A percentile compares a stretch with the other conserved stretches of the same genome.
Conservation (phyloP, 805 yeast genomes). For the Priceomyces fermenticarens region DNA sequence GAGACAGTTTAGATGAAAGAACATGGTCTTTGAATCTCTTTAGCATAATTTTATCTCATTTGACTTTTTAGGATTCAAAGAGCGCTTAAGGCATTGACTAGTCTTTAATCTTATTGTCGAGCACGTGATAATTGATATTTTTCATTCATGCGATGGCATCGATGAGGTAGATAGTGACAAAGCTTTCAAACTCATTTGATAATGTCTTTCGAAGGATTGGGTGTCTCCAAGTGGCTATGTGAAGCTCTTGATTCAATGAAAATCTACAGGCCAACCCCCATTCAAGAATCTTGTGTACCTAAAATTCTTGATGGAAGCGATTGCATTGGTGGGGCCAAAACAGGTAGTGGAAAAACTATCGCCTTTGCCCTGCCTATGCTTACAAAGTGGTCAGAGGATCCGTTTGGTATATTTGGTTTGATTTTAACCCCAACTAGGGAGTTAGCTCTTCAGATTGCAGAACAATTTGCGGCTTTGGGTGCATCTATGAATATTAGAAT, state of each 20-base stretch:
- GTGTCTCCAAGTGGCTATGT: conserved; percentile 81
- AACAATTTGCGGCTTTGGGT: conserved; percentile 92
- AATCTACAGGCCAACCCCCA: conserved; percentile 77
- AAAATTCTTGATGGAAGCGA: conserved; percentile 78
- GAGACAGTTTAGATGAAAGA: no score
- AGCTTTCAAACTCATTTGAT: neutral
- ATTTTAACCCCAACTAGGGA: conserved; percentile 92
- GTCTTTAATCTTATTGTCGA: no score
- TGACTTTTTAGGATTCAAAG: no score
- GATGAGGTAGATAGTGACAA: no score
- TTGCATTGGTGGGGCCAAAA: conserved; percentile 97
- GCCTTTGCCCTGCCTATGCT: conserved; percentile 98
- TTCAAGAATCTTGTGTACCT: conserved; percentile 88
- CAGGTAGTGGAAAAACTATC: conserved; percentile 97
- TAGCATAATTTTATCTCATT: no score
- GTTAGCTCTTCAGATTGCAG: conserved; percentile 93
- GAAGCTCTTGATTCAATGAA: conserved; percentile 82
- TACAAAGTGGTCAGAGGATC: conserved; percentile 92
- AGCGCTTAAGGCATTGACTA: no score
- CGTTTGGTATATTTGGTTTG: conserved; percentile 86
- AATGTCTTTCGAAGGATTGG: conserved; percentile 57
- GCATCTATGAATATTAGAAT: conserved; percentile 81
- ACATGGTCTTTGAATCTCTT: no score
- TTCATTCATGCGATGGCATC: no score
- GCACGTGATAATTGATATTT: neutral